These are phyloP conservation scores for Psidium guajava DNA, from an alignment of 345 rosid species.

Conservation along the genomic window DNA sequence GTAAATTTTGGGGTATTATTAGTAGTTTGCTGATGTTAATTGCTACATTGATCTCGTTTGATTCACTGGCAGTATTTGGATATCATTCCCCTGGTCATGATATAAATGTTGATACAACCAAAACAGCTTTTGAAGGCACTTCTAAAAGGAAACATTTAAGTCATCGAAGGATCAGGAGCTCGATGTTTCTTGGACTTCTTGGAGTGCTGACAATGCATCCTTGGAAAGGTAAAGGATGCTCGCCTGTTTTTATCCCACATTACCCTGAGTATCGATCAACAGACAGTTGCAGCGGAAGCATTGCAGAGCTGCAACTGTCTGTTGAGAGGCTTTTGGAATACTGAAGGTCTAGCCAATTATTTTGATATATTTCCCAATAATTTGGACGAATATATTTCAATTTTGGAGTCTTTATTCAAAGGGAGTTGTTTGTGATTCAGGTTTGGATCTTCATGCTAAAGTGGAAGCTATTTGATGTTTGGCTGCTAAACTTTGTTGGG, in stretches of 20 bases:
- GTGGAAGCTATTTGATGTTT: not conserved
- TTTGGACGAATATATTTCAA: not conserved
- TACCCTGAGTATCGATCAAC: too few relatives aligned
- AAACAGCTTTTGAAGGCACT: not conserved
- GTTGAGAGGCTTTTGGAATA: too few relatives aligned
- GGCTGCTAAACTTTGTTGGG: not conserved
- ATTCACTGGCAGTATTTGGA: not conserved
- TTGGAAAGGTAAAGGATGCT: too few relatives aligned
- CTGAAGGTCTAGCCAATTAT: too few relatives aligned
- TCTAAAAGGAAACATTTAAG: not conserved
- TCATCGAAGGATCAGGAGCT: not conserved
- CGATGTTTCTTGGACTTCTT: not conserved
- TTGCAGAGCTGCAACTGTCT: too few relatives aligned
- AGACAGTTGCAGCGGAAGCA: too few relatives aligned
- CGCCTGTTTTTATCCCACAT: too few relatives aligned
- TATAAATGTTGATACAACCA: not conserved
- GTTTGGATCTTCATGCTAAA: not conserved
- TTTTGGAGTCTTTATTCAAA: not conserved
- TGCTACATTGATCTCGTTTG: not conserved
- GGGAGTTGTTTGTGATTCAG: not conserved
- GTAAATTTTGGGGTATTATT: not conserved
- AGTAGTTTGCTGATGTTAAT: not conserved
- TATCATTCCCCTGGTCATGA: not conserved
- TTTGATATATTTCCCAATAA: too few relatives aligned
- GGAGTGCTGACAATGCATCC: not conserved